Base-by-base conservation (phyloP, 441 rosid genomes). In the Cnidoscolus chayamansa region DNA sequence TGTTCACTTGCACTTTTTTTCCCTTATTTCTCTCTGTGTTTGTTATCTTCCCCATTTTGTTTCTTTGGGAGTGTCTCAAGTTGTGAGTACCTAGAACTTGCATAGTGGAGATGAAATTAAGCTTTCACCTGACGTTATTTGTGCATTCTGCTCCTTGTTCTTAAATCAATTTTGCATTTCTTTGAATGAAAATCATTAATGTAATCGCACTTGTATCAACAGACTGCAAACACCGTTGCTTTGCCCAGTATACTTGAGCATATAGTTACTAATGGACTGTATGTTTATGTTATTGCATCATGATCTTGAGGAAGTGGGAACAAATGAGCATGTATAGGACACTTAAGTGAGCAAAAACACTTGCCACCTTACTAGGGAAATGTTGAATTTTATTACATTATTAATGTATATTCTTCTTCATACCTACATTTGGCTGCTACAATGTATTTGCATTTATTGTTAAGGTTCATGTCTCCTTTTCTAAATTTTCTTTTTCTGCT, bases 401-500 rank as follows among this genome's bases (percentile, higher is more conserved):
- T 0, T 17, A n/a, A 15, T 7, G 51, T 43, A 1, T 19, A 65
- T 49, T 68, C 16, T 17, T 37, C 37, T 68, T 3, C 50, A 40
- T 37, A 1, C 12, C 30, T 30, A 16, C 15, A 19, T 19, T 7
- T 20, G 17, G 35, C 37, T 51, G 60, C 59, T 20, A 8, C 32
- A 31, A 6, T 15, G 15, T 51, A 32, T 30, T 25, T 30, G 8
- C 50, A 3, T 17, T 48, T 25, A 25, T 25, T 25, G 5, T n/a
- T 35, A 47, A 47, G 20, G 8, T 13, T n/a, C 15, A 5, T 35
- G 35, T 12, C 11, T 12, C 59, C 25, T 32, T 64, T 13, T 48
- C 77, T 78, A 58, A 85, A 66, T 48, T 59, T 31, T 35, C 5
- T 35, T 35, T 35, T 35, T 35, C 5, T 35, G 5, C 5, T 35